phyloP scores from a whole-genome alignment of 345 rosid genomes.

The Adansonia digitata region DNA sequence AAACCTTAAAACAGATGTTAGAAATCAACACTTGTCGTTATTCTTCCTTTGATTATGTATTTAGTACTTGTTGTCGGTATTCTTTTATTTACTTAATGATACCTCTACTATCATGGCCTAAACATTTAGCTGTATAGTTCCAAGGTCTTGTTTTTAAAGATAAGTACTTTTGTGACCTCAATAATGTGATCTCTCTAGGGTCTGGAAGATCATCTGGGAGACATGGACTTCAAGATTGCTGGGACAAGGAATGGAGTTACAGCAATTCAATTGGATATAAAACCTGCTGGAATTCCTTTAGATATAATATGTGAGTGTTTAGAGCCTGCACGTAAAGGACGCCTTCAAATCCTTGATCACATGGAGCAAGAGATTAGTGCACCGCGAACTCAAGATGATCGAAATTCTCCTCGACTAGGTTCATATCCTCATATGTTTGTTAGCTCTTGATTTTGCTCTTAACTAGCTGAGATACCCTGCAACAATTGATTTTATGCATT shows the following conservation, averaged over 20 bases:
- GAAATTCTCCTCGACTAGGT: constrained; percentile 73
- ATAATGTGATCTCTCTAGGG: constrained; percentile 46
- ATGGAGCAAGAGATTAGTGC: constrained; percentile 73
- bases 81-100: background rate
- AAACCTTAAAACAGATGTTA: background rate
- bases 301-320: constrained; percentile 85
- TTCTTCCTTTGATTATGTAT: background rate
- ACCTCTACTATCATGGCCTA: background rate
- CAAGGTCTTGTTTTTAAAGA: background rate
- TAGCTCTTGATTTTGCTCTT: constrained; percentile 4
- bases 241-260: constrained; percentile 89
- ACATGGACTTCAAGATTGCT: constrained; percentile 98
- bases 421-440: constrained; percentile 9
- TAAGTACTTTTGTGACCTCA: background rate
- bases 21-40: background rate
- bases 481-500: constrained; percentile 2
- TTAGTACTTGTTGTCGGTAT: background rate
- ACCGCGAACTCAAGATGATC: constrained; percentile 58
- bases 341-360: constrained; percentile 85
- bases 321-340: constrained; percentile 78
- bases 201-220: constrained; percentile 96
- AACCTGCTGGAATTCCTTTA: constrained; percentile 97
- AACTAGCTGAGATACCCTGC: background rate
- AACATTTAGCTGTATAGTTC: background rate
- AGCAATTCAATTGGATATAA: constrained; percentile 93